A percentile compares a stretch with the other conserved stretches of the same genome.
Evolutionary conservation across 176 grass and related monocot species (phyloP).

Genomic region (Neostapfia colusana): DNA sequence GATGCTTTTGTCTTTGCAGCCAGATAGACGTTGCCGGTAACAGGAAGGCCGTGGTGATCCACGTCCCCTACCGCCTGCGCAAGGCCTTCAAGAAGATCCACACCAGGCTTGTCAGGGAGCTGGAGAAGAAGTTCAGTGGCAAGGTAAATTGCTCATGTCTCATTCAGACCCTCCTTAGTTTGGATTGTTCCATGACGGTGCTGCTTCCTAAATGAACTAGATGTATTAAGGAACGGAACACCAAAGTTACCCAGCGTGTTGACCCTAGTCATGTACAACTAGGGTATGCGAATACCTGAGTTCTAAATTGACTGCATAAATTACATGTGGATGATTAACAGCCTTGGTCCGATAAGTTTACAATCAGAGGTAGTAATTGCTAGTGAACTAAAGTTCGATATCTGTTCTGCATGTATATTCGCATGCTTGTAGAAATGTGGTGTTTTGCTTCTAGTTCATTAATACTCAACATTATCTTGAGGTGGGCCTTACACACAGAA

Average conservation of each 20-base stretch:
- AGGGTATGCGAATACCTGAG: no score
- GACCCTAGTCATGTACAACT: not conserved
- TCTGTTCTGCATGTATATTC: not conserved
- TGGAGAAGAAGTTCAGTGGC: slow-evolving; percentile 98
- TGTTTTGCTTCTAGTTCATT: not conserved
- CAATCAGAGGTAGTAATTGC: no score
- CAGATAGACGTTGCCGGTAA: slow-evolving; percentile 78
- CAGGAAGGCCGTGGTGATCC: slow-evolving; percentile 85
- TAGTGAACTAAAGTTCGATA: no score
- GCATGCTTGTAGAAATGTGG: not conserved
- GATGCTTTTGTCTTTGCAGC: slow-evolving; percentile 30
- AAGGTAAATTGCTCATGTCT: slow-evolving; percentile 47
- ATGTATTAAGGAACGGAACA: not conserved
- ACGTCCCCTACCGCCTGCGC: slow-evolving; percentile 79
- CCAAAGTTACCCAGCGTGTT: not conserved
- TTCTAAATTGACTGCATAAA: not conserved
- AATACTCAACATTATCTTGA: not conserved
- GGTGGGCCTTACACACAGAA: not conserved
- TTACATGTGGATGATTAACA: not conserved
- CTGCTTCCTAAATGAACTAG: no score
- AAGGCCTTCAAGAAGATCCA: slow-evolving; percentile 95
- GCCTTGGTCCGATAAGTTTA: not conserved
- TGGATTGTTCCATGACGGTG: not conserved
- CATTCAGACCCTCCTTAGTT: not conserved
- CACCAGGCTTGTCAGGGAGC: slow-evolving; percentile 82